Percentiles rank a stretch among this genome's conserved stretches.
phyloP scores from a whole-genome alignment of 192 early-diverging fungal genomes.

The Gigaspora rosea region DNA sequence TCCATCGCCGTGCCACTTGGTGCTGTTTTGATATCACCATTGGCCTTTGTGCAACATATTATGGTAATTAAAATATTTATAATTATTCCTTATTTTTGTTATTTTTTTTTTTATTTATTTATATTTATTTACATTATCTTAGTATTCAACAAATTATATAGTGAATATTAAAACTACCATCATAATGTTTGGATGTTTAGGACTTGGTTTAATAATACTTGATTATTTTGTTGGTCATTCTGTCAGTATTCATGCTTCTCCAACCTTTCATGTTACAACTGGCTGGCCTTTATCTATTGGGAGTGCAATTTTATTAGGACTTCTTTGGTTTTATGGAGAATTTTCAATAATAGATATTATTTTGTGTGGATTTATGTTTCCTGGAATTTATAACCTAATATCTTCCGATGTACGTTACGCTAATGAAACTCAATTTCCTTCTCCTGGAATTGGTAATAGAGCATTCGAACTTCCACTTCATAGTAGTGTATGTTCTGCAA shows the following conservation, averaged over 20 bases:
- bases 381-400: slow-evolving; percentile 43
- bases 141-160: slow-evolving; percentile 2
- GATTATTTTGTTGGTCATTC: slow-evolving; percentile 48
- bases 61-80: slow-evolving; percentile 21
- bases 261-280: slow-evolving; percentile 38
- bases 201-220: slow-evolving; percentile 41
- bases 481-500: slow-evolving; percentile 21
- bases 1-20: slow-evolving; percentile 38
- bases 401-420: slow-evolving; percentile 30
- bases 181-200: slow-evolving; percentile 35
- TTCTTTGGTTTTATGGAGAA: slow-evolving; percentile 42
- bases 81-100: slow-evolving; percentile 12
- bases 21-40: slow-evolving; percentile 37
- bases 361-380: slow-evolving; percentile 39
- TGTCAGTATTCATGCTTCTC: slow-evolving; percentile 35
- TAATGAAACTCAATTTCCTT: slow-evolving; percentile 38
- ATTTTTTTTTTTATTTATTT: slow-evolving; percentile 15
- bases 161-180: not conserved
- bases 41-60: slow-evolving; percentile 42
- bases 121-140: not conserved
- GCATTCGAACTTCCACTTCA: slow-evolving; percentile 43
- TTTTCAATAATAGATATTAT: slow-evolving; percentile 42
- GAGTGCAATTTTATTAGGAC: slow-evolving; percentile 37
- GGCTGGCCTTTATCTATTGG: slow-evolving; percentile 46
- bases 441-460: slow-evolving; percentile 37